These are phyloP conservation scores for Candida odintsovae DNA, from an alignment of 805 yeast species.

Conservation along the genomic window DNA sequence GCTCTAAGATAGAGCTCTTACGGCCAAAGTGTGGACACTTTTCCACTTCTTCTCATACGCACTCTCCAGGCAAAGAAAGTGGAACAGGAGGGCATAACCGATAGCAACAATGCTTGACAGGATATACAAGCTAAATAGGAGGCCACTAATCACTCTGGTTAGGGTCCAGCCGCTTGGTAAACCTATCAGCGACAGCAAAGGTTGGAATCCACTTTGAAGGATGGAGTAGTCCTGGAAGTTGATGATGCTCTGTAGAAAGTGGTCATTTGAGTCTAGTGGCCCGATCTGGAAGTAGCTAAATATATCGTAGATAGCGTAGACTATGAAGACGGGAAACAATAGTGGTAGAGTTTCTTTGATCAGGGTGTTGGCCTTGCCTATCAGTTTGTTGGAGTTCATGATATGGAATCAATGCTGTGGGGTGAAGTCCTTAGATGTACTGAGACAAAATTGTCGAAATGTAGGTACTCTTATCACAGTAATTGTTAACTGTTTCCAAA, in stretches of 20 bases:
- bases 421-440: not conserved
- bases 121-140: constrained; percentile 6
- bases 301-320: constrained; percentile 14
- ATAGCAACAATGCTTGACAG: constrained; percentile 8
- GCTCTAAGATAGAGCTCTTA: not conserved
- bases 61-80: constrained; percentile 13
- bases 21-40: constrained; percentile 3
- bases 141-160: not conserved
- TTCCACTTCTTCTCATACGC: constrained; percentile 21
- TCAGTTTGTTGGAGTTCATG: not conserved
- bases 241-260: constrained; percentile 12
- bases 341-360: constrained; percentile 14
- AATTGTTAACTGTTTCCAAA: no score
- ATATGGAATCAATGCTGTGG: not conserved
- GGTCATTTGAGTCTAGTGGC: constrained; percentile 1
- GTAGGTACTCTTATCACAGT: no score
- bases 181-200: constrained; percentile 6
- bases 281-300: constrained; percentile 4
- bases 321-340: constrained; percentile 15
- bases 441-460: no score
- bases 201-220: constrained; percentile 13
- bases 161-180: not conserved
- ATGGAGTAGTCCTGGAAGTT: constrained; percentile 13
- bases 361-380: constrained; percentile 5
- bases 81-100: constrained; percentile 14